Evolutionary conservation across 1,284 basidiomycete genomes (phyloP).

Genomic region (Cutaneotrichosporon daszewskae): DNA sequence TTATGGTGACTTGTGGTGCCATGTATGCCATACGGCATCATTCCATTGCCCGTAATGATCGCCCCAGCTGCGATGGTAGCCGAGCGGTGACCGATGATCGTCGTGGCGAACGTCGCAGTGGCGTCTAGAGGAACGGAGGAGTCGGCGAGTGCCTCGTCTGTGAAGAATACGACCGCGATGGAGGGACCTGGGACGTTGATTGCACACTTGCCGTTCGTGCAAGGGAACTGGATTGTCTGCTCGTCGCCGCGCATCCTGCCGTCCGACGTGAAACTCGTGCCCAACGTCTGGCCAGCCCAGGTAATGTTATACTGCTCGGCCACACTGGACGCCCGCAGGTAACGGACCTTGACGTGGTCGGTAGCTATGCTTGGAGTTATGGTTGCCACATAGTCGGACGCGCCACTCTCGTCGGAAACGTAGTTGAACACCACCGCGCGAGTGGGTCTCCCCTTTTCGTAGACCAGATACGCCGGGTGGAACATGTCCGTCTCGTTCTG

Average conservation of each 20-base stretch:
- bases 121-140: constrained; percentile 40
- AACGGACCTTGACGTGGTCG: constrained; percentile 32
- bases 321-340: constrained; percentile 51
- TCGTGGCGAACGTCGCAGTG: constrained; percentile 56
- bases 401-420: constrained; percentile 45
- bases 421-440: constrained; percentile 66
- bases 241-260: constrained; percentile 57
- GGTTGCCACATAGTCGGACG: constrained; percentile 42
- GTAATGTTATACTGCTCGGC: constrained; percentile 63
- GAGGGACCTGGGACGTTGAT: constrained; percentile 65
- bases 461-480: constrained; percentile 68
- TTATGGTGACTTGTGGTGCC: background rate
- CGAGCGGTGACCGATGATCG: constrained; percentile 32
- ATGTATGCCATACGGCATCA: constrained; percentile 3
- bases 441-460: constrained; percentile 51
- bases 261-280: constrained; percentile 58
- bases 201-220: constrained; percentile 55
- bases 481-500: constrained; percentile 48
- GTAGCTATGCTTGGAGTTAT: constrained; percentile 25
- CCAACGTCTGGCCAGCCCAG: constrained; percentile 68
- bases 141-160: constrained; percentile 49
- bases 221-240: constrained; percentile 54
- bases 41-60: constrained; percentile 46
- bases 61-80: constrained; percentile 40
- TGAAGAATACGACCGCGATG: constrained; percentile 66